A percentile compares a stretch with the other conserved stretches of the same genome.
Conservation (phyloP, 2,329 filamentous ascomycete genomes). For the Fusarium devonianum region DNA sequence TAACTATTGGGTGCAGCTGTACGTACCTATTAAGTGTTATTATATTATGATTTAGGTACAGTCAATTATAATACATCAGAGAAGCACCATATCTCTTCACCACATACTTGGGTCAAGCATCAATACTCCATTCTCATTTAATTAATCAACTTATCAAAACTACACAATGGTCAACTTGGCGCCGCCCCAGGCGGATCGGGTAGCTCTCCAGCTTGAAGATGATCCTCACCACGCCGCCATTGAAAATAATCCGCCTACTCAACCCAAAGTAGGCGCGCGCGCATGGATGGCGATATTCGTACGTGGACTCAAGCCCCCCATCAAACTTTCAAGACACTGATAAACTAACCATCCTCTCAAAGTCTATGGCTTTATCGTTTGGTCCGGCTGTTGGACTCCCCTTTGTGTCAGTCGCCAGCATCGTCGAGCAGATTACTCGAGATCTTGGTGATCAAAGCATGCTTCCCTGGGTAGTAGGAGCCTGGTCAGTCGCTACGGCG, state of each 20-base stretch:
- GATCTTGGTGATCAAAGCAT: conserved; percentile 4
- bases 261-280: neutral
- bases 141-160: too few relatives aligned
- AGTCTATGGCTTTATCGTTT: conserved; percentile 21
- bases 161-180: too few relatives aligned
- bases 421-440: conserved; percentile 12
- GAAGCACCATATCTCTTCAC: too few relatives aligned
- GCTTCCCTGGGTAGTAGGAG: conserved; percentile 16
- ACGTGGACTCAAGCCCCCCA: neutral
- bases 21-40: too few relatives aligned
- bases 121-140: too few relatives aligned
- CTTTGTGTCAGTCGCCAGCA: neutral
- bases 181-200: too few relatives aligned
- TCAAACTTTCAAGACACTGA: too few relatives aligned
- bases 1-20: too few relatives aligned
- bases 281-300: conserved; percentile 16
- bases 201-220: conserved; percentile 17
- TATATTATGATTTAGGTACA: too few relatives aligned
- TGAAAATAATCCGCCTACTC: conserved; percentile 11
- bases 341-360: too few relatives aligned
- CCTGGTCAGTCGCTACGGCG: conserved; percentile 10
- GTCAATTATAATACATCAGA: too few relatives aligned
- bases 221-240: conserved; percentile 20
- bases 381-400: conserved; percentile 10
- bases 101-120: too few relatives aligned